Conservation (phyloP, 345 rosid species). For the Hypericum perforatum region DNA sequence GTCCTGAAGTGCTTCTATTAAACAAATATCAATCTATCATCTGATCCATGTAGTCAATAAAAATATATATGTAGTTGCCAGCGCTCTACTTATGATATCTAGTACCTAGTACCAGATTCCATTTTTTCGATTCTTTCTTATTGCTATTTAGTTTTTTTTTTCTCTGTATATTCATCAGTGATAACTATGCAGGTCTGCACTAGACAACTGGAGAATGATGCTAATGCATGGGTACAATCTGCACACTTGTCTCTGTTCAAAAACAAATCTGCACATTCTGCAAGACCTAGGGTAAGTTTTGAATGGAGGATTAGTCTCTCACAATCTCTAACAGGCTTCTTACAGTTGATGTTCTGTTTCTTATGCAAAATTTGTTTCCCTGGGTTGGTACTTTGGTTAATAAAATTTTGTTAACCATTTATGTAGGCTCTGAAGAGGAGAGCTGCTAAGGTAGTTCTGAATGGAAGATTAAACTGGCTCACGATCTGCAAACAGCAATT, state of each 20-base stretch:
- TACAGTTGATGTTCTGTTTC: no score
- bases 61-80: no score
- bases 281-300: no score
- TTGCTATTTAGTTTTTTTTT: not conserved
- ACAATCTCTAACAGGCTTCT: no score
- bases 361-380: no score
- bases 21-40: not conserved
- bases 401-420: no score
- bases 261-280: not conserved
- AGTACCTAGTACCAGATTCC: not conserved
- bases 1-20: no score
- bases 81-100: not conserved
- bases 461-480: not conserved
- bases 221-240: slow-evolving; percentile 21
- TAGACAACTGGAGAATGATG: slow-evolving; percentile 13
- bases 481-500: not conserved
- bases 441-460: no score
- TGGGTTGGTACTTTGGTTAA: no score
- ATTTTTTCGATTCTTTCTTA: not conserved
- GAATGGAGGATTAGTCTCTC: no score
- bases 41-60: not conserved
- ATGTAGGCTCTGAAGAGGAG: no score
- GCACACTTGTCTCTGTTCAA: slow-evolving; percentile 57
- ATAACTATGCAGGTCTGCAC: slow-evolving; percentile 20
- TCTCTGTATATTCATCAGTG: not conserved